phyloP scores from a whole-genome alignment of 164 flowering plant genomes.

The Piper longum region DNA sequence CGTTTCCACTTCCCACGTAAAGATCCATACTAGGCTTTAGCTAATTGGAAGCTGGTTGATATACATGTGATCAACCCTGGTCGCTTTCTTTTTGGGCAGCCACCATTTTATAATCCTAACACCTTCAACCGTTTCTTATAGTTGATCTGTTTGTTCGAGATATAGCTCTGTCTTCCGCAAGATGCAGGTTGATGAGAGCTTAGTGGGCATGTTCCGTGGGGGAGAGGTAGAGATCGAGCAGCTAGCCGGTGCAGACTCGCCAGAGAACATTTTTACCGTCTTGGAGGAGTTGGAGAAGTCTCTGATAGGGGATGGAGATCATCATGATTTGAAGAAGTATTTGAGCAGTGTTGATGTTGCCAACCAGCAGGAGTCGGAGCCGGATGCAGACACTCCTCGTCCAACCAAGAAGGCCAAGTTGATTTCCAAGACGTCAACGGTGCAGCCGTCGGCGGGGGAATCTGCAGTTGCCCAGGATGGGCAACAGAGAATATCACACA shows the following conservation, averaged over 20 bases:
- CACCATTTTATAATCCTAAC: neutral
- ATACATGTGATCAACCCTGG: neutral
- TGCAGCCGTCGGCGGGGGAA: slow-evolving; percentile 10
- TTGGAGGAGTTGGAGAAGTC: slow-evolving; percentile 41
- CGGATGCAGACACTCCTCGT: slow-evolving; percentile 12
- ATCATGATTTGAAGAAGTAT: slow-evolving; percentile 1
- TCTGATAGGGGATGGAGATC: neutral
- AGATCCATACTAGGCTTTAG: neutral
- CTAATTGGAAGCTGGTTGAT: neutral
- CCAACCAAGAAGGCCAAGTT: slow-evolving; percentile 20
- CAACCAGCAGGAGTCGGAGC: slow-evolving; percentile 12
- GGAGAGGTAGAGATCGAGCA: slow-evolving; percentile 17
- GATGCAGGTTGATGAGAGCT: slow-evolving; percentile 18
- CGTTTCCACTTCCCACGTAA: neutral
- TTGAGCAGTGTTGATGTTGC: slow-evolving; percentile 30
- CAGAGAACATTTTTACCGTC: slow-evolving; percentile 56
- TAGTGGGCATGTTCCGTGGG: slow-evolving; percentile 34
- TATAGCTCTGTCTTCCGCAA: too few relatives aligned
- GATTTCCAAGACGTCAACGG: neutral
- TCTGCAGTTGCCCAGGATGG: slow-evolving; percentile 15
- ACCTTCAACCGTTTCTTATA: neutral
- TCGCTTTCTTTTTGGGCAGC: too few relatives aligned
- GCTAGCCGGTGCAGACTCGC: slow-evolving; percentile 18
- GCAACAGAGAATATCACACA: slow-evolving; percentile 44
- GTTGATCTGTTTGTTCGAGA: neutral